Conservation (phyloP, 2,329 filamentous ascomycete species). For the Stagonosporopsis vannaccii region DNA sequence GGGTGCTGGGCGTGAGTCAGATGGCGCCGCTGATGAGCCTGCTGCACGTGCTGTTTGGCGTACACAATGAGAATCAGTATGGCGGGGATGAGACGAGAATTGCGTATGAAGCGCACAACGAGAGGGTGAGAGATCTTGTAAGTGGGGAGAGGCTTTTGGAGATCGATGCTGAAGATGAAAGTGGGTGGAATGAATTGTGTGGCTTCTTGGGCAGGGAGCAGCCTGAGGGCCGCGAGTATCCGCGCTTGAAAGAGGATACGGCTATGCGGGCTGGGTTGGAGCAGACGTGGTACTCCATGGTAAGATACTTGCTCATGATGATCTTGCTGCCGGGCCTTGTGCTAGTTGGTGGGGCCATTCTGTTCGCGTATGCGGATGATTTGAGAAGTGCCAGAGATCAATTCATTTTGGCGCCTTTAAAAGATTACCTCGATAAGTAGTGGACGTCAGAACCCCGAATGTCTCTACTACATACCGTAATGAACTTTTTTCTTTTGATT, state of each 20-base stretch:
- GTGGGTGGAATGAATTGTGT: constrained; percentile 40
- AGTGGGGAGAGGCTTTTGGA: constrained; percentile 33
- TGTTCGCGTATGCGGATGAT: constrained; percentile 21
- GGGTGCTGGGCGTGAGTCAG: constrained; percentile 29
- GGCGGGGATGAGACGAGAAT: constrained; percentile 27
- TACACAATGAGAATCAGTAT: constrained; percentile 35
- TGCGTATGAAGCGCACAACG: constrained; percentile 38
- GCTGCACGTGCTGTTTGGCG: constrained; percentile 32
- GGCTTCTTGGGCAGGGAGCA: constrained; percentile 32
- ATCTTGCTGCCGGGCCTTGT: constrained; percentile 24
- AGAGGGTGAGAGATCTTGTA: constrained; percentile 32
- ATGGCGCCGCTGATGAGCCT: constrained; percentile 35
- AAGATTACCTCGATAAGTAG: constrained; percentile 20
- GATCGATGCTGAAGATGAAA: constrained; percentile 27
- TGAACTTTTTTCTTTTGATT: no score
- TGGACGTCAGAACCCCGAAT: no score
- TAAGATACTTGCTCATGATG: constrained; percentile 30
- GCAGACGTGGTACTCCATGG: constrained; percentile 32
- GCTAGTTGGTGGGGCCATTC: constrained; percentile 1
- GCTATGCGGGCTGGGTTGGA: constrained; percentile 28
- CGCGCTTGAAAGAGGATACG: constrained; percentile 30
- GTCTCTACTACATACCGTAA: no score
- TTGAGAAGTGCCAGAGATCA: constrained; percentile 22
- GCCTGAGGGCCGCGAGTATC: constrained; percentile 28
- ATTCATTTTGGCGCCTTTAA: constrained; percentile 17